Conservation (phyloP, 345 rosid species). For the Alliaria petiolata region DNA sequence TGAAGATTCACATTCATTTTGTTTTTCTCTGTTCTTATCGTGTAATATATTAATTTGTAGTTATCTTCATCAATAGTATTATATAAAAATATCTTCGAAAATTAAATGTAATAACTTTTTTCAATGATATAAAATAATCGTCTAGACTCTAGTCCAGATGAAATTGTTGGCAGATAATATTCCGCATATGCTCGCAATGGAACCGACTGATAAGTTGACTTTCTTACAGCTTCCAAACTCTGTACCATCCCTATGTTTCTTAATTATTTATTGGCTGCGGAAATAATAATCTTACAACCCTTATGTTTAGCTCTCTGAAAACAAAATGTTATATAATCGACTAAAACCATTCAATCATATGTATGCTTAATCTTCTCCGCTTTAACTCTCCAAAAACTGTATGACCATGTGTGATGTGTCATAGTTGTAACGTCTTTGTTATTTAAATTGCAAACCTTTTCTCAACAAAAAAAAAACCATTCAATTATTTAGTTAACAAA, state of each 20-base stretch:
- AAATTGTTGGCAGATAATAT: neutral
- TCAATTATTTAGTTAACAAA: neutral
- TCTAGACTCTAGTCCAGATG: neutral
- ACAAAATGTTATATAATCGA: neutral
- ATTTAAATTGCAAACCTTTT: too few species aligned
- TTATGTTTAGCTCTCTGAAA: neutral
- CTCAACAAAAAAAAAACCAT: too few species aligned
- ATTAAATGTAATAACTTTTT: neutral
- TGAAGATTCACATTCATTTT: too few species aligned
- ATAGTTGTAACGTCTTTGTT: too few species aligned
- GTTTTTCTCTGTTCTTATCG: too few species aligned
- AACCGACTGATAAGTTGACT: conserved; percentile 24
- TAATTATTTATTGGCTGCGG: neutral
- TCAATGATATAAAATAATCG: neutral
- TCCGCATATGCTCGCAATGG: conserved; percentile 3
- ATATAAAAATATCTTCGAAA: neutral
- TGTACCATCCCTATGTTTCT: neutral
- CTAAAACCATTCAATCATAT: neutral
- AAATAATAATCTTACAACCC: neutral
- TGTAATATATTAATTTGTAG: neutral
- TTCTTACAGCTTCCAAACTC: neutral
- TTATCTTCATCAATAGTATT: neutral
- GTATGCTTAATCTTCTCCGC: too few species aligned
- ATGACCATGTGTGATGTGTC: too few species aligned
- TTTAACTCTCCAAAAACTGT: too few species aligned